A percentile compares a stretch with the other conserved stretches of the same genome.
Conservation (phyloP, 2,329 filamentous ascomycete species). For the Aureobasidium zeae region DNA sequence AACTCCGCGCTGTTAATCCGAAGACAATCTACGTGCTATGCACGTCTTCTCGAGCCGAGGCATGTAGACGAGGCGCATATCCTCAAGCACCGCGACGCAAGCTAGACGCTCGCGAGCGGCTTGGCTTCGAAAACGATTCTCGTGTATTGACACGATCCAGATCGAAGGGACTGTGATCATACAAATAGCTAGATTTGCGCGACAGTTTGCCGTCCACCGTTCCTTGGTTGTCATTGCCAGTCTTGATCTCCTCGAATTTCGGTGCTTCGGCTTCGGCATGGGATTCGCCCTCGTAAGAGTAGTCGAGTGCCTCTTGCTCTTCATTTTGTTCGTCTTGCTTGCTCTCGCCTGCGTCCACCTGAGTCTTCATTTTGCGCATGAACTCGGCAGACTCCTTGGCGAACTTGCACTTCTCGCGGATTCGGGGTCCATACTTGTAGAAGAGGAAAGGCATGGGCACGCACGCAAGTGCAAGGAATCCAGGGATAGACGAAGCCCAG, state of each 20-base stretch:
- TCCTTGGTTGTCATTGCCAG: constrained; percentile 19
- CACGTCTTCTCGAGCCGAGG: neutral
- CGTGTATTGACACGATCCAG: constrained; percentile 41
- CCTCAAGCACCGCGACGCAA: constrained; percentile 2
- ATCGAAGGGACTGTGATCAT: constrained; percentile 39
- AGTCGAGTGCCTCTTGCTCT: constrained; percentile 23
- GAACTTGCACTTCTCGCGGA: constrained; percentile 61
- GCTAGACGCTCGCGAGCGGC: constrained; percentile 11
- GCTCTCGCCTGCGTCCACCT: constrained; percentile 18
- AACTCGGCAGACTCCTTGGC: constrained; percentile 57
- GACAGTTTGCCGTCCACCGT: constrained; percentile 2
- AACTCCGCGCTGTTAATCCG: constrained; percentile 6
- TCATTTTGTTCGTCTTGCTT: constrained; percentile 25
- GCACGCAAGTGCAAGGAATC: constrained; percentile 62
- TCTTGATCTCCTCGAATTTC: constrained; percentile 33
- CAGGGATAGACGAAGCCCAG: constrained; percentile 66
- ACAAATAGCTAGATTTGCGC: constrained; percentile 24
- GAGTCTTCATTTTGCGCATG: constrained; percentile 39
- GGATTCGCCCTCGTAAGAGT: constrained; percentile 19
- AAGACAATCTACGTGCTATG: neutral
- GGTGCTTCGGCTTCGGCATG: constrained; percentile 18
- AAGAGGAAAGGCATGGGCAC: constrained; percentile 68
- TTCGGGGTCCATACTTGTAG: constrained; percentile 57
- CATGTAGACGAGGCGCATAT: no score
- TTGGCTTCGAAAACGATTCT: constrained; percentile 34